These are phyloP conservation scores for Neurospora sp. DNA, from an alignment of 495 filamentous ascomycete species.

Conservation along the genomic window DNA sequence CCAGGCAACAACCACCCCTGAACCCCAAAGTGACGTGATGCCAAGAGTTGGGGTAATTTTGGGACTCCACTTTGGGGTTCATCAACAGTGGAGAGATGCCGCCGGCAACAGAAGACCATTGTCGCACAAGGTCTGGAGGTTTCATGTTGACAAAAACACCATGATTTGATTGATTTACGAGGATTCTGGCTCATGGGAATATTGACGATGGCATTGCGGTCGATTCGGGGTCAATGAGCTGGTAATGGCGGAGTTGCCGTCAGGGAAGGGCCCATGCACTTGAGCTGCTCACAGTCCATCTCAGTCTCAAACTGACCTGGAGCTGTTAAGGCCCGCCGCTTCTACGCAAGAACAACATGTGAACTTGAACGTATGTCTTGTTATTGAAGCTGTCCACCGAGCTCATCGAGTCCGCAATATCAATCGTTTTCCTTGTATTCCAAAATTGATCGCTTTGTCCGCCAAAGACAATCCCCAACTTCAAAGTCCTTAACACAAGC, in stretches of 20 bases:
- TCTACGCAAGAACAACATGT: neutral
- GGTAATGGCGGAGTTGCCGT: neutral
- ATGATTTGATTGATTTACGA: neutral
- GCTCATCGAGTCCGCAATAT: no score
- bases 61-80: neutral
- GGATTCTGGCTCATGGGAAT: neutral
- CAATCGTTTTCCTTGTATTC: no score
- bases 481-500: neutral
- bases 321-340: neutral
- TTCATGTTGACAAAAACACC: neutral
- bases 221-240: neutral
- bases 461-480: neutral
- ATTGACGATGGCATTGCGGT: neutral
- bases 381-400: neutral
- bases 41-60: neutral
- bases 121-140: neutral
- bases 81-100: neutral
- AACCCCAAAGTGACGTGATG: neutral
- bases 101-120: neutral
- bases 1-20: constrained; percentile 11
- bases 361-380: neutral
- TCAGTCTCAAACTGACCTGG: no score
- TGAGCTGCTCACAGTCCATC: no score
- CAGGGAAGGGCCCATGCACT: no score
- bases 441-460: no score